These are phyloP conservation scores for Cryoendolithus antarcticus DNA, from an alignment of 2,329 filamentous ascomycete genomes.

Conservation along the genomic window DNA sequence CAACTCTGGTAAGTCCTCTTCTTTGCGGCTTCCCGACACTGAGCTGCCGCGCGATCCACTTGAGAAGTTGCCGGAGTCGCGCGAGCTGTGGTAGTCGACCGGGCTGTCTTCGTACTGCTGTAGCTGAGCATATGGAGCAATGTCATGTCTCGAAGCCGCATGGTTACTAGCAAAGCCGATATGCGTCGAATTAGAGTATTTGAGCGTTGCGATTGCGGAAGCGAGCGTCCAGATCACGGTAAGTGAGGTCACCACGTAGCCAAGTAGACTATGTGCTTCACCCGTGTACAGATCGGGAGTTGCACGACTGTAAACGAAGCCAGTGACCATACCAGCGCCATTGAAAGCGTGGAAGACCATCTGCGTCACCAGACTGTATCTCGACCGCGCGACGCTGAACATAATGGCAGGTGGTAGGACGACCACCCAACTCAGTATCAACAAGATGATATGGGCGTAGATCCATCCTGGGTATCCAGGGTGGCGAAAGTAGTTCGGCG, in stretches of 20 bases:
- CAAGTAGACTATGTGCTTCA: conserved; percentile 79
- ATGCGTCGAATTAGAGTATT: not conserved
- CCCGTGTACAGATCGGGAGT: conserved; percentile 79
- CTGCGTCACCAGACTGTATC: conserved; percentile 58
- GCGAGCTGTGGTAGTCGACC: conserved; percentile 24
- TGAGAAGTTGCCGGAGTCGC: conserved; percentile 25
- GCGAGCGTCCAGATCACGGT: conserved; percentile 53
- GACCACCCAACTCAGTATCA: conserved; percentile 61
- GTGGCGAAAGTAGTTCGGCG: conserved; percentile 49
- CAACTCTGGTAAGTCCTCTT: conserved; percentile 10
- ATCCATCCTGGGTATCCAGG: conserved; percentile 44
- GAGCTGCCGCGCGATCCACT: conserved; percentile 20
- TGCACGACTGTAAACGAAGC: conserved; percentile 61
- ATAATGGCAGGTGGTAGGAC: conserved; percentile 68
- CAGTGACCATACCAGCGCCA: conserved; percentile 49
- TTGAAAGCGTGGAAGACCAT: conserved; percentile 38
- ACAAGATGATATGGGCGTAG: conserved; percentile 56
- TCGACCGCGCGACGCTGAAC: conserved; percentile 70
- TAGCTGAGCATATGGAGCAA: too few species aligned
- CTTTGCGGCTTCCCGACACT: conserved; percentile 14
- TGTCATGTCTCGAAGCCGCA: too few species aligned
- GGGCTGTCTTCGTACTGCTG: conserved; percentile 12
- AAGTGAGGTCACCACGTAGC: conserved; percentile 70
- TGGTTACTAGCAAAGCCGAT: not conserved
- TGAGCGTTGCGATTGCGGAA: conserved; percentile 29